Evolutionary conservation across 805 yeast species (phyloP).

Genomic region (Blastobotrys terrestris): DNA sequence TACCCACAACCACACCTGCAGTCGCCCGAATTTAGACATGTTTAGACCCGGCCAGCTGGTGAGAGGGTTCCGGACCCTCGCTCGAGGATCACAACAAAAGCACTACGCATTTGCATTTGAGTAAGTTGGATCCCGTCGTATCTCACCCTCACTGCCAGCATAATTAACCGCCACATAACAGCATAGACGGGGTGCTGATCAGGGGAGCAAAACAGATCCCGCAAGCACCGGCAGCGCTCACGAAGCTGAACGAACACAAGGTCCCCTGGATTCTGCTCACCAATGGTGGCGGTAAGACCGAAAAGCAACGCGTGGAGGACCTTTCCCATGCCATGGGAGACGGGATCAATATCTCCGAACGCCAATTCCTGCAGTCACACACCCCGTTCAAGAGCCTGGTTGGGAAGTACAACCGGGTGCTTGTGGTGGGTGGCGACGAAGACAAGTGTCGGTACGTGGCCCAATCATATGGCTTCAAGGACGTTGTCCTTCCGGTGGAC

Average conservation of each 20-base stretch:
- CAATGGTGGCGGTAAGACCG: constrained; percentile 84
- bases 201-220: constrained; percentile 66
- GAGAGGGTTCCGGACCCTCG: background rate
- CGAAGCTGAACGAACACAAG: constrained; percentile 43
- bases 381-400: constrained; percentile 71
- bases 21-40: background rate
- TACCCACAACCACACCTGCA: no score
- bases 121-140: constrained; percentile 13
- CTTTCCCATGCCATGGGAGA: constrained; percentile 43
- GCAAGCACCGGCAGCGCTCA: constrained; percentile 56
- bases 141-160: background rate
- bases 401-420: constrained; percentile 49
- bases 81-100: background rate
- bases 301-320: constrained; percentile 49
- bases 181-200: constrained; percentile 81
- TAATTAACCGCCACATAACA: constrained; percentile 5
- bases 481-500: constrained; percentile 70
- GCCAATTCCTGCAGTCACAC: constrained; percentile 78
- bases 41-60: background rate
- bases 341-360: constrained; percentile 37
- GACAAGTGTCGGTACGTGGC: constrained; percentile 72
- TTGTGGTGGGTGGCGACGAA: constrained; percentile 79
- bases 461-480: constrained; percentile 64
- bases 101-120: constrained; percentile 24
- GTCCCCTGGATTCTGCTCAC: constrained; percentile 82